Evolutionary conservation across 208 protist species (phyloP).

Genomic region (Tritrichomonas foetus): DNA sequence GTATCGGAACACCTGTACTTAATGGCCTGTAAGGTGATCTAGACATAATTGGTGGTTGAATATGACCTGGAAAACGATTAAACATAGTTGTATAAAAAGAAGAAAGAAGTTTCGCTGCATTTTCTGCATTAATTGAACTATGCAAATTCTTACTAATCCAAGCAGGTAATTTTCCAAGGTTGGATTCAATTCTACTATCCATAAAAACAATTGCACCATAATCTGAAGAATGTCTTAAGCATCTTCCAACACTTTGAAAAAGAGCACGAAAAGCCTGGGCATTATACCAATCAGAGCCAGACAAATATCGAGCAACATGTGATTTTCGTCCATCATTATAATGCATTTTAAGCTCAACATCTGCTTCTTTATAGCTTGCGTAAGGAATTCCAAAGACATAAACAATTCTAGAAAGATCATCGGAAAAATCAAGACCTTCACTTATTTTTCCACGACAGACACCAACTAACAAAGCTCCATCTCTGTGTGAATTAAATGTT

Average conservation of each 20-base stretch:
- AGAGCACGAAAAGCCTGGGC: not conserved
- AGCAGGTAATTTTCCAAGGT: no score
- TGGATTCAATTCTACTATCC: slow-evolving; percentile 16
- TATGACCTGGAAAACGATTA: no score
- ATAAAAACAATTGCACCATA: slow-evolving; percentile 50
- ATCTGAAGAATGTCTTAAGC: slow-evolving; percentile 47
- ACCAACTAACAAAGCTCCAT: slow-evolving; percentile 44
- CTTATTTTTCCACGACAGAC: slow-evolving; percentile 51
- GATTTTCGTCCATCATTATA: not conserved
- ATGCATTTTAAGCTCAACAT: not conserved
- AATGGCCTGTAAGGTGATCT: no score
- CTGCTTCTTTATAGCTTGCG: not conserved
- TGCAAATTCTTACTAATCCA: no score
- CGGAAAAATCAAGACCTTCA: slow-evolving; percentile 49
- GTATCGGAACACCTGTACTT: no score
- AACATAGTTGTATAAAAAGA: no score
- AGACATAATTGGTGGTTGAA: no score
- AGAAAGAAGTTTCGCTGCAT: no score
- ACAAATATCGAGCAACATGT: not conserved
- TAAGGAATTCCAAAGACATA: not conserved
- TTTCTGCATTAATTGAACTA: no score
- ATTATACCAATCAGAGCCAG: not conserved
- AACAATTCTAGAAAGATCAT: slow-evolving; percentile 38
- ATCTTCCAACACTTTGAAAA: slow-evolving; percentile 45
- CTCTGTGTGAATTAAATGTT: not conserved